Evolutionary conservation across 2,329 filamentous ascomycete species (phyloP).

Genomic region (Calonectria montana): DNA sequence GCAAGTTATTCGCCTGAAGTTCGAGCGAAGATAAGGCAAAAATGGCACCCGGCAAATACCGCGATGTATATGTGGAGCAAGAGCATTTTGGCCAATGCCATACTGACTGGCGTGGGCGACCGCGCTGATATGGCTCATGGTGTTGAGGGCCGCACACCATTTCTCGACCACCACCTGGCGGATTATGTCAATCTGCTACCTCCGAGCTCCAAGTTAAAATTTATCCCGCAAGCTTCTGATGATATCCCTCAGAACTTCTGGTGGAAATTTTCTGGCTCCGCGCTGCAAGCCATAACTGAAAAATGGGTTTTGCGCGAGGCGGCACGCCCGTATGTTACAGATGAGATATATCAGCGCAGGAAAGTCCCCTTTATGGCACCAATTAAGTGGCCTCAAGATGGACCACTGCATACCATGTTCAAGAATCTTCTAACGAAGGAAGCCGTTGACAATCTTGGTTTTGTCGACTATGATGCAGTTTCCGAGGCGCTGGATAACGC

Average conservation of each 20-base stretch:
- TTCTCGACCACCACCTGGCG: no score
- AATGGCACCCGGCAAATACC: neutral
- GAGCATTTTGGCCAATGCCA: neutral
- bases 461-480: neutral
- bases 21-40: neutral
- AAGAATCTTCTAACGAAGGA: neutral
- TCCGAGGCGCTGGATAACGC: neutral
- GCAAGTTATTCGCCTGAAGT: neutral
- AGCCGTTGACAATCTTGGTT: neutral
- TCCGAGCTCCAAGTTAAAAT: neutral
- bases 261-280: neutral
- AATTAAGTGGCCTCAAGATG: no score
- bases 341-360: neutral
- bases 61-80: neutral
- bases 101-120: neutral
- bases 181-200: no score
- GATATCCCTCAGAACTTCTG: neutral
- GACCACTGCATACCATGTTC: neutral
- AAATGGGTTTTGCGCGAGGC: slow-evolving; percentile 3
- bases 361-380: neutral
- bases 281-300: neutral
- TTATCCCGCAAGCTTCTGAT: neutral
- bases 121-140: no score
- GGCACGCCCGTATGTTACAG: neutral
- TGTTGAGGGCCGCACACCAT: no score